phyloP scores from a whole-genome alignment of 2,329 filamentous ascomycete genomes.

The Beauveria sp. region DNA sequence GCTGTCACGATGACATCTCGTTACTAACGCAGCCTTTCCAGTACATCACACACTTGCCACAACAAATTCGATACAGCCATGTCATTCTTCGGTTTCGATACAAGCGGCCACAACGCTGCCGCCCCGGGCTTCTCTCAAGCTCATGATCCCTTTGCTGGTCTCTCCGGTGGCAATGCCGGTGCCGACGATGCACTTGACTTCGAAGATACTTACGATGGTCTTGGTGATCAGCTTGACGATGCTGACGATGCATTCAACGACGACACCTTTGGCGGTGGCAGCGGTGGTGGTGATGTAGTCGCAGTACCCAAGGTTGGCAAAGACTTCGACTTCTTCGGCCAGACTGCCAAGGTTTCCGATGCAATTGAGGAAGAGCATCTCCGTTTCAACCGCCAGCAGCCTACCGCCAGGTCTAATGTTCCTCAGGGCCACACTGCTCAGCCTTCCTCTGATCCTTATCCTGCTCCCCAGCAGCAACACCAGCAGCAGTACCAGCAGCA shows the following conservation, averaged over 20 bases:
- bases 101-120: constrained; percentile 54
- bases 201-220: constrained; percentile 93
- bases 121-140: constrained; percentile 76
- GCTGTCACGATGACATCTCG: background rate
- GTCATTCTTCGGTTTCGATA: constrained; percentile 91
- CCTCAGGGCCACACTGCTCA: constrained; percentile 29
- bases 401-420: constrained; percentile 34
- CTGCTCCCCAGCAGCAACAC: constrained; percentile 29
- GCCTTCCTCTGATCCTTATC: constrained; percentile 26
- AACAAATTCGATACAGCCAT: constrained; percentile 39
- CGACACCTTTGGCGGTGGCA: constrained; percentile 64
- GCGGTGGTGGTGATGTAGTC: constrained; percentile 35
- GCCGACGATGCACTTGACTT: constrained; percentile 62
- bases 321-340: constrained; percentile 95
- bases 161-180: constrained; percentile 49
- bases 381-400: constrained; percentile 69
- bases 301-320: constrained; percentile 58
- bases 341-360: constrained; percentile 78
- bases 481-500: constrained; percentile 19
- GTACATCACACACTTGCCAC: constrained; percentile 10
- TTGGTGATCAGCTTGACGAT: constrained; percentile 86
- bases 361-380: constrained; percentile 88
- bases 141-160: constrained; percentile 80
- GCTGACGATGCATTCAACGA: constrained; percentile 93
- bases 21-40: background rate